Evolutionary conservation across 108 stramenopile genomes (phyloP).

Genomic region (Skeletonema tropicum): DNA sequence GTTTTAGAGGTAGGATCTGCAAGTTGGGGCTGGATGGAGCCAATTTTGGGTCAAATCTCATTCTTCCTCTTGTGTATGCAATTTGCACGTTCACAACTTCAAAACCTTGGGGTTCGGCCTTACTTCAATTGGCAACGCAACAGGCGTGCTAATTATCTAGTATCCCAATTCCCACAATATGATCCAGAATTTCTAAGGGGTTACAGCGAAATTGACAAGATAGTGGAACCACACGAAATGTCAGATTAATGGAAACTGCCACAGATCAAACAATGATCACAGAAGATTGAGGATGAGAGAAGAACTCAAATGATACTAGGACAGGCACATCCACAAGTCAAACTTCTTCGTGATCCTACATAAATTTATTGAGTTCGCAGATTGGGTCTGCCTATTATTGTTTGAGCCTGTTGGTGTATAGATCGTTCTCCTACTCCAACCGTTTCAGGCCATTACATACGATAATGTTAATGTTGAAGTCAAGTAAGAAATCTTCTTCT

Average conservation of each 20-base stretch:
- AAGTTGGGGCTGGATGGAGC: conserved; percentile 91
- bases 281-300: background rate
- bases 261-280: background rate
- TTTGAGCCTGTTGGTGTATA: background rate
- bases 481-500: background rate
- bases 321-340: too few relatives aligned
- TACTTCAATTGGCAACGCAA: conserved; percentile 57
- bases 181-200: conserved; percentile 46
- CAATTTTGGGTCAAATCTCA: conserved; percentile 76
- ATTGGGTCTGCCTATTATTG: background rate
- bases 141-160: conserved; percentile 26
- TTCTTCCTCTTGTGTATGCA: conserved; percentile 86
- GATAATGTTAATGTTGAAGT: background rate
- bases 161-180: conserved; percentile 37
- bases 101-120: conserved; percentile 83
- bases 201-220: conserved; percentile 34
- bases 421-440: background rate
- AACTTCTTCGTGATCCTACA: background rate
- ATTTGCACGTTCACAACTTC: conserved; percentile 72
- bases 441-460: background rate
- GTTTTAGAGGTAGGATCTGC: conserved; percentile 78
- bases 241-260: background rate
- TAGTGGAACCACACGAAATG: conserved; percentile 20
- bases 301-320: too few relatives aligned
- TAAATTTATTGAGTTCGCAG: background rate